These are phyloP conservation scores for Trichoderma sp. DNA, from an alignment of 2,329 filamentous ascomycete species.

Conservation along the genomic window DNA sequence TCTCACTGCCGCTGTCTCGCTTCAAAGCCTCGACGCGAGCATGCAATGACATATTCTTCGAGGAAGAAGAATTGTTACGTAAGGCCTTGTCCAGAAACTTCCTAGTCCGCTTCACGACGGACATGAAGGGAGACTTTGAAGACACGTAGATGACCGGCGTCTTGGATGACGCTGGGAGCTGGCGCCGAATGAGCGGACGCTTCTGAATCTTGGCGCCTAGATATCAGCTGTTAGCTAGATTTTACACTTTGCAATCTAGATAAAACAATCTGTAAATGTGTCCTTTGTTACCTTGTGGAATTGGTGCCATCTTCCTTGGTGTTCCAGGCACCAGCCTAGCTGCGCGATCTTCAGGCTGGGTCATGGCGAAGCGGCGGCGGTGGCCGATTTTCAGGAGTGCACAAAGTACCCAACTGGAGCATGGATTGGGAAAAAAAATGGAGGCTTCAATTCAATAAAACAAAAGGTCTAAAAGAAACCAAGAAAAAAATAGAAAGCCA, in stretches of 20 bases:
- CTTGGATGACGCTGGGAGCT: constrained; percentile 49
- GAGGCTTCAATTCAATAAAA: neutral
- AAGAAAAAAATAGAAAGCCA: neutral
- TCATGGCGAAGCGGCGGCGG: constrained; percentile 32
- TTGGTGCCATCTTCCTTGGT: constrained; percentile 42
- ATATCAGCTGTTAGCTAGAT: constrained; percentile 16
- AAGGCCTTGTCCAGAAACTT: constrained; percentile 62
- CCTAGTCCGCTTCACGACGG: constrained; percentile 66
- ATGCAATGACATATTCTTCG: constrained; percentile 51
- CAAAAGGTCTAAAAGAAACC: neutral
- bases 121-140: constrained; percentile 67
- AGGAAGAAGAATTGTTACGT: constrained; percentile 48
- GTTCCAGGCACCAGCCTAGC: constrained; percentile 33
- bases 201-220: constrained; percentile 55
- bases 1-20: constrained; percentile 37
- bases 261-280: neutral
- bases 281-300: constrained; percentile 41
- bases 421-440: neutral
- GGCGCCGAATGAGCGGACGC: constrained; percentile 50
- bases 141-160: constrained; percentile 65
- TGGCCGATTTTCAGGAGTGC: neutral
- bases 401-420: neutral
- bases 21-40: constrained; percentile 51
- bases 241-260: constrained; percentile 19
- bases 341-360: constrained; percentile 30